Conservation (phyloP, 2,329 filamentous ascomycete species). For the Triangularia verruculosa region DNA sequence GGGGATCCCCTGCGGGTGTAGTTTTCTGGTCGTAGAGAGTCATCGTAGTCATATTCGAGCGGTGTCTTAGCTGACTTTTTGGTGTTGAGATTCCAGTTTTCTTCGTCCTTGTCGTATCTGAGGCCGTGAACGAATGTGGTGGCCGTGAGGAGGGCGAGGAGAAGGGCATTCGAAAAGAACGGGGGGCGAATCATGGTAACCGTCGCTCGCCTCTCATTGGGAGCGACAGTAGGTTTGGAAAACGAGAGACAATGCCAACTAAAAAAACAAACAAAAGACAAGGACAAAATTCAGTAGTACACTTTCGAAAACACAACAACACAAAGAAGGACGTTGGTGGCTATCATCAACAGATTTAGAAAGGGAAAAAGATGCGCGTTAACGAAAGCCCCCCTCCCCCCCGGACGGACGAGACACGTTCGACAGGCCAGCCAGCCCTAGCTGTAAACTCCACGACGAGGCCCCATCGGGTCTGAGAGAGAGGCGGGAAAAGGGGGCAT, state of each 20-base stretch:
- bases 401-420: conserved; percentile 1
- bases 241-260: conserved; percentile 23
- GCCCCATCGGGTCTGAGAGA: conserved; percentile 8
- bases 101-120: conserved; percentile 30
- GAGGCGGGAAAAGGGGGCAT: conserved; percentile 18
- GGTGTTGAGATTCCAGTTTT: conserved; percentile 59
- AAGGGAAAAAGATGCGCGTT: conserved; percentile 19
- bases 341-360: conserved; percentile 19
- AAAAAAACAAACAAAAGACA: conserved; percentile 1
- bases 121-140: conserved; percentile 32
- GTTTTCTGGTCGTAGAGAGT: conserved; percentile 46
- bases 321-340: conserved; percentile 23
- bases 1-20: conserved; percentile 53
- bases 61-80: conserved; percentile 55
- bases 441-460: conserved; percentile 21
- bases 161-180: conserved; percentile 23
- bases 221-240: conserved; percentile 22
- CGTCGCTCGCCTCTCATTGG: conserved; percentile 29
- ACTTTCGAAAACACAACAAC: conserved; percentile 21
- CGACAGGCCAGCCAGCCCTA: conserved; percentile 14
- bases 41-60: conserved; percentile 59
- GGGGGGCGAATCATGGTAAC: conserved; percentile 31
- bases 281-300: conserved; percentile 19
- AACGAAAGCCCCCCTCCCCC: conserved; percentile 2
- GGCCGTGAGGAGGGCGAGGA: conserved; percentile 28